Conservation (phyloP, 148 eudicot genomes). For the Rhododendron williamsianum region DNA sequence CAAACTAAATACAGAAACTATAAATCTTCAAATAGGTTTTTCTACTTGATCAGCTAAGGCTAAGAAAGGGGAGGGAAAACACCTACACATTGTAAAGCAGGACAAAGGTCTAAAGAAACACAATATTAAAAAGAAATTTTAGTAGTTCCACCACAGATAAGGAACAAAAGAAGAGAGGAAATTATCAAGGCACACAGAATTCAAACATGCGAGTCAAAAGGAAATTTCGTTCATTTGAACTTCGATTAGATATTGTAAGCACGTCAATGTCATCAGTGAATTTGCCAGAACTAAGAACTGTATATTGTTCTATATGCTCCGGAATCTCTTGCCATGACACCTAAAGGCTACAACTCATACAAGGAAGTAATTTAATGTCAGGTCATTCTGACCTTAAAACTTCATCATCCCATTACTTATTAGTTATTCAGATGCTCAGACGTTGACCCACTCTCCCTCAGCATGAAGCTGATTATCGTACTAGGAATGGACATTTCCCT, state of each 20-base stretch:
- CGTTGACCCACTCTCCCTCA: neutral
- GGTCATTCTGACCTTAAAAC: neutral
- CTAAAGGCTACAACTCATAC: neutral
- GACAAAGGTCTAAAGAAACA: neutral
- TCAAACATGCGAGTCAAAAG: neutral
- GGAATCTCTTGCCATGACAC: too few species aligned
- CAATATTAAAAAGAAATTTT: neutral
- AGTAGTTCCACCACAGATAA: neutral
- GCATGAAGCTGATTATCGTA: neutral
- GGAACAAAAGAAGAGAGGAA: neutral
- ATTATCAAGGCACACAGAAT: neutral
- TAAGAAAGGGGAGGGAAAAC: constrained; percentile 1
- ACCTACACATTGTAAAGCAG: neutral
- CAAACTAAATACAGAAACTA: neutral
- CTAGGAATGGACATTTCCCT: neutral
- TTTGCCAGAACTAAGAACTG: constrained; percentile 1
- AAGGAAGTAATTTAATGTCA: neutral
- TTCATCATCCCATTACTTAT: neutral
- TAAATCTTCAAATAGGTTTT: neutral
- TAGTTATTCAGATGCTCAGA: neutral
- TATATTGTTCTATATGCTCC: neutral
- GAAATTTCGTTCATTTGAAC: neutral
- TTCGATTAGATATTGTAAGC: neutral
- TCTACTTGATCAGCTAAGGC: neutral
- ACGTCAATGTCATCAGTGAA: neutral